Conservation (phyloP, 148 eudicot species). For the Hydrangea macrophylla region DNA sequence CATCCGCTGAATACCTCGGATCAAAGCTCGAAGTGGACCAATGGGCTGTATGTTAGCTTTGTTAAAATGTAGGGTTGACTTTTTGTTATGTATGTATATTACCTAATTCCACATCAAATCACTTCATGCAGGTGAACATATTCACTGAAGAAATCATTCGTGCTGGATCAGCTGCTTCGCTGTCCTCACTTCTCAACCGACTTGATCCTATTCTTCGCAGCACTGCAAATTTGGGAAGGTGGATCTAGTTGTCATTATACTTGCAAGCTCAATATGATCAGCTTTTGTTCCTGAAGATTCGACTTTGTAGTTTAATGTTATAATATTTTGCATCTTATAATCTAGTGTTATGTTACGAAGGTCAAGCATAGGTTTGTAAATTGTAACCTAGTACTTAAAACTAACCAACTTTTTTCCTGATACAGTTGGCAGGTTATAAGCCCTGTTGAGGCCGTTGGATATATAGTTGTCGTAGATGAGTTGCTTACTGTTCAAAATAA, state of each 20-base stretch:
- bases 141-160: constrained; percentile 84
- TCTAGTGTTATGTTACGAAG: not conserved
- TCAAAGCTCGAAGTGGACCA: constrained; percentile 82
- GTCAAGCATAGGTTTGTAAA: not conserved
- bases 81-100: not conserved
- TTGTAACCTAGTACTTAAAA: no score
- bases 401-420: constrained; percentile 8
- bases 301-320: not conserved
- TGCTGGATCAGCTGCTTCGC: constrained; percentile 87
- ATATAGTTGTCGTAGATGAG: constrained; percentile 87
- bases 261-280: not conserved
- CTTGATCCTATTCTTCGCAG: constrained; percentile 78
- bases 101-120: constrained; percentile 3
- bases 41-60: constrained; percentile 76
- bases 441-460: constrained; percentile 92
- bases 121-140: constrained; percentile 54
- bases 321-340: not conserved
- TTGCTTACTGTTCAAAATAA: constrained; percentile 89
- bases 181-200: constrained; percentile 75
- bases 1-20: constrained; percentile 96
- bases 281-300: not conserved
- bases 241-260: not conserved
- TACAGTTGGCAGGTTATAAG: constrained; percentile 99
- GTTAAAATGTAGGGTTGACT: not conserved
- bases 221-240: constrained; percentile 86